Conservation (phyloP, 305 asterid genomes). For the Fraxinus velutina region DNA sequence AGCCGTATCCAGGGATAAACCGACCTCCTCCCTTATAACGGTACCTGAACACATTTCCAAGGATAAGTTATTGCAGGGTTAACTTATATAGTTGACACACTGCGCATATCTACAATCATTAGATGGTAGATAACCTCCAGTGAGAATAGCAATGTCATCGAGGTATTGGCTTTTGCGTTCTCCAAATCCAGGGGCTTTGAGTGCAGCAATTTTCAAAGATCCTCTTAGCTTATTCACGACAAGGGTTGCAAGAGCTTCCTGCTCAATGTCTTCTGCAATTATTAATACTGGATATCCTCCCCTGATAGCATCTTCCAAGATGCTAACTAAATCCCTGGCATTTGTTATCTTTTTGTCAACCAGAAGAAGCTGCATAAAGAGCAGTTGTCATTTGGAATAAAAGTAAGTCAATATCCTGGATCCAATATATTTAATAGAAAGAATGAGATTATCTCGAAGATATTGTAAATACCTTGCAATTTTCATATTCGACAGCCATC, state of each 20-base stretch:
- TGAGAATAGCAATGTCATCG: slow-evolving; percentile 49
- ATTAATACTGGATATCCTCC: slow-evolving; percentile 45
- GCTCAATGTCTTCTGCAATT: slow-evolving; percentile 53
- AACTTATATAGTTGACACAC: neutral
- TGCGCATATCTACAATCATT: neutral
- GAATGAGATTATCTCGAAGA: neutral
- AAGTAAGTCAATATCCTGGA: neutral
- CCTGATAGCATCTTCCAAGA: slow-evolving; percentile 50
- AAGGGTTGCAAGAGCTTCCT: slow-evolving; percentile 51
- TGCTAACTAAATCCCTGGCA: slow-evolving; percentile 41
- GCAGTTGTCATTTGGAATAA: neutral
- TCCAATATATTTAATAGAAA: neutral
- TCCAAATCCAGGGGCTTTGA: slow-evolving; percentile 57
- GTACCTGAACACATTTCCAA: slow-evolving; percentile 18
- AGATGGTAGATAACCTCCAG: slow-evolving; percentile 36
- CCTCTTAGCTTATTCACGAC: slow-evolving; percentile 54
- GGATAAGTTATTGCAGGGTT: neutral
- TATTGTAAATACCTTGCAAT: slow-evolving; percentile 34
- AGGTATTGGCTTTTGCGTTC: slow-evolving; percentile 52
- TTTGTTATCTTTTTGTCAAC: slow-evolving; percentile 50
- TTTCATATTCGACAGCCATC: slow-evolving; percentile 46
- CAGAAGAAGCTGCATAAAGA: slow-evolving; percentile 34
- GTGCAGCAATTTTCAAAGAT: slow-evolving; percentile 43
- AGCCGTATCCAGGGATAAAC: slow-evolving; percentile 42
- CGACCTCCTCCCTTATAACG: slow-evolving; percentile 47